Base-by-base conservation (phyloP, 1,284 basidiomycete genomes). In the Ustilago esculenta region DNA sequence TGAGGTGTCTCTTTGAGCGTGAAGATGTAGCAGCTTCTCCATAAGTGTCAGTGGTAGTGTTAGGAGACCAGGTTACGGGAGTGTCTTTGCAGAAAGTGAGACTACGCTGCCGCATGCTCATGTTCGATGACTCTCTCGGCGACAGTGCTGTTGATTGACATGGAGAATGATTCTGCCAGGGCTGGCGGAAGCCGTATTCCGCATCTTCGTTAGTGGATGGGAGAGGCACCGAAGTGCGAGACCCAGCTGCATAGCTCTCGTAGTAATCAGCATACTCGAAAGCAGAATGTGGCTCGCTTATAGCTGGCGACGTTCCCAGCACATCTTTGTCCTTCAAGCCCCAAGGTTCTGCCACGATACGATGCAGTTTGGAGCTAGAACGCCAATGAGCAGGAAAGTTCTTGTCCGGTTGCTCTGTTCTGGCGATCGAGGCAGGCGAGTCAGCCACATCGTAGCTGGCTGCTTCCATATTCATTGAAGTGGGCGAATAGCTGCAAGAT, bases 201-300 rank as follows among this genome's bases (percentile, higher is more conserved):
- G 25, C 23, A 15, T 37, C 49, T 5, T 52, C 48, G 4, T 27
- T 12, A 0, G 33, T 10, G 3, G 34, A 15, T 11, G 32, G 45
- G 0, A 37, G 23, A 5, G 17, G 42, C 4, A 24, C 20, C 6
- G 59, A 45, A 9, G 27, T 29, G 12, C 40, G 35, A 4, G 29
- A n/a, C 4, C 14, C 36, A 12, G 49, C 35, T 15, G 49, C 12
- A 14, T 54, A 57, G 29, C 34, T 35, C 1, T 49, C 54, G 35
- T 48, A 57, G 41, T 40, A 57, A n/a, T 57, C 60, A 18, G 50
- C 46, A 34, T 65, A 58, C n/a, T 65, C 61, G 32, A 65, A 65
- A 1, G 61, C 61, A 2, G 50, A 42, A 20, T 65, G 54, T 0
- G 54, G 35, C 30, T 57, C 54, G 35, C 54, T 50, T 10, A 29